Evolutionary conservation across 192 early-diverging fungal genomes (phyloP), one percentile per base, ranked within the genome.

Genomic region (Coemansia sp.): DNA sequence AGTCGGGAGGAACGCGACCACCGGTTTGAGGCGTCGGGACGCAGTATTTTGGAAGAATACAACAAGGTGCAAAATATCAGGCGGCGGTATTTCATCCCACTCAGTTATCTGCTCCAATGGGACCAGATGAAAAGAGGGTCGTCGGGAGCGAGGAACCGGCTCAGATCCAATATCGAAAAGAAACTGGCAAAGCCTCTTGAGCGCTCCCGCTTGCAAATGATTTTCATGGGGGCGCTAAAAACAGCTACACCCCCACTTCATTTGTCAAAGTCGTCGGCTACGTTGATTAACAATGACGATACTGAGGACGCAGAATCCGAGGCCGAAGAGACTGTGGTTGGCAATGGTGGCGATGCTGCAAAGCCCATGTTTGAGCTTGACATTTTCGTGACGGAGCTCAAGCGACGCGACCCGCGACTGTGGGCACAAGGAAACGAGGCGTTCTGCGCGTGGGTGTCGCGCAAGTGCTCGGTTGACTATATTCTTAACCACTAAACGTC

Each of bases 1-100:
- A 77, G 74, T 46, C 74, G 74, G 44, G 74, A 77, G 8, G 74
- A 77, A 46, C 74, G 74, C 40, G 74, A 77, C 62, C 58, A 60
- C 36, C 56, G 74, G 11, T 77, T 77, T 41, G 32, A 34, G 14
- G 29, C 56, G 2, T 77, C 74, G 9, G 74, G 74, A 0, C 63
- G 74, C 8, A 67, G 54, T 17, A 71, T 77, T 19, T 37, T 77
- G 37, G 68, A 77, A 33, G 74, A 77, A 38, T 77, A 77, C 65
- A 77, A 77, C 65, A 77, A 77, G 60, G 56, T 77, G 19, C 74
- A 77, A 42, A 76, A 76, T 56, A 62, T 70, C 21, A 60, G 74
- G 3, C 60, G 74, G 1, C 63, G 74, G 21, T 76, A 70, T 43
- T 76, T 76, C 58, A 76, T 76, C n/a, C 74, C 74, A 14, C 64